Evolutionary conservation across 257 asterid species (phyloP).

Genomic region (Lavandula angustifolia): DNA sequence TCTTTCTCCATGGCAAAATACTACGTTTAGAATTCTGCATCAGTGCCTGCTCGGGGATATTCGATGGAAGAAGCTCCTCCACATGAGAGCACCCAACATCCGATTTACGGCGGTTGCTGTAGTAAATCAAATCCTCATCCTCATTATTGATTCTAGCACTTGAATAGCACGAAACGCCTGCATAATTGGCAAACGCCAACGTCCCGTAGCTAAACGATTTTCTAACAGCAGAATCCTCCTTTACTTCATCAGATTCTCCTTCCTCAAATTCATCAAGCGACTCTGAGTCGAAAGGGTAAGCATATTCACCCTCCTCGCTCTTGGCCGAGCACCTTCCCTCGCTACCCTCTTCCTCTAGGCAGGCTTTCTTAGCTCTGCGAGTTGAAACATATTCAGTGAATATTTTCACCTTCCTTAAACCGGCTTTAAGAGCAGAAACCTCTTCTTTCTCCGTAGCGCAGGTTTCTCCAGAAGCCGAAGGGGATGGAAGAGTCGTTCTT

Average conservation of each 20-base stretch:
- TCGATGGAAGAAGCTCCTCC: slow-evolving; percentile 41
- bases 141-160: slow-evolving; percentile 51
- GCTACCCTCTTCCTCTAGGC: slow-evolving; percentile 79
- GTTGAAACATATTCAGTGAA: slow-evolving; percentile 77
- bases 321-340: slow-evolving; percentile 69
- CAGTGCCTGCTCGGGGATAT: slow-evolving; percentile 47
- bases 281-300: slow-evolving; percentile 80
- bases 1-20: slow-evolving; percentile 90
- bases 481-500: slow-evolving; percentile 49
- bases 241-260: slow-evolving; percentile 74
- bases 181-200: slow-evolving; percentile 73
- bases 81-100: slow-evolving; percentile 56
- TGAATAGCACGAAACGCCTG: slow-evolving; percentile 62
- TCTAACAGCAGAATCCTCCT: slow-evolving; percentile 58
- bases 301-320: slow-evolving; percentile 87
- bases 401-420: slow-evolving; percentile 82
- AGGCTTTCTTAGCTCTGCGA: slow-evolving; percentile 81
- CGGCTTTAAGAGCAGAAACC: slow-evolving; percentile 89
- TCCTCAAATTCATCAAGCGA: slow-evolving; percentile 69
- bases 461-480: slow-evolving; percentile 52
- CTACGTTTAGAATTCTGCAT: slow-evolving; percentile 69
- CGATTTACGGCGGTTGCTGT: slow-evolving; percentile 80
- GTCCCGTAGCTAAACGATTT: slow-evolving; percentile 90
- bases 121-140: slow-evolving; percentile 86
- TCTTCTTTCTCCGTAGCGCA: slow-evolving; percentile 71